These are phyloP conservation scores for Brassica incana DNA, from an alignment of 345 rosid genomes.

Conservation along the genomic window DNA sequence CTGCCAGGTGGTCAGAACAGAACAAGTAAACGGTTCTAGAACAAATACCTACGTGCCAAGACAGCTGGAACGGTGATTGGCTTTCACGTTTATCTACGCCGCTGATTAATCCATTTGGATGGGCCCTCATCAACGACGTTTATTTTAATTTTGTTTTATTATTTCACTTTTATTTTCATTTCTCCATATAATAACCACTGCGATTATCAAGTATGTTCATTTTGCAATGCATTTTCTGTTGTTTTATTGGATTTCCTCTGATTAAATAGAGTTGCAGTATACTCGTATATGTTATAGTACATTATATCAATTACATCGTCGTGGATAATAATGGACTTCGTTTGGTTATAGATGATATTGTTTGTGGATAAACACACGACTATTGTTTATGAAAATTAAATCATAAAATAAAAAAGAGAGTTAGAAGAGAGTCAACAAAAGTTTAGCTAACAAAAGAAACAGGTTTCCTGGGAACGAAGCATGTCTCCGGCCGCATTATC, in stretches of 20 bases:
- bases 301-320: neutral
- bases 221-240: neutral
- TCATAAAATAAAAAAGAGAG: neutral
- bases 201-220: neutral
- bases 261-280: neutral
- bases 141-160: neutral
- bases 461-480: slow-evolving; percentile 39
- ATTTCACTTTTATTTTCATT: neutral
- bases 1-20: slow-evolving; percentile 24
- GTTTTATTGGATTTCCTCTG: neutral
- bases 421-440: slow-evolving; percentile 32
- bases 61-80: slow-evolving; percentile 35
- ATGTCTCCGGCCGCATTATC: slow-evolving; percentile 42
- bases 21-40: neutral
- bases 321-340: neutral
- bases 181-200: neutral
- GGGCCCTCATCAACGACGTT: slow-evolving; percentile 27
- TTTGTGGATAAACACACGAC: slow-evolving; percentile 30
- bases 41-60: slow-evolving; percentile 23
- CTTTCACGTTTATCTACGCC: slow-evolving; percentile 38
- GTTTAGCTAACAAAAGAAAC: slow-evolving; percentile 25
- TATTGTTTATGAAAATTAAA: neutral
- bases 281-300: neutral
- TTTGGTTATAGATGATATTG: neutral
- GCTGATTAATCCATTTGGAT: slow-evolving; percentile 33